These are phyloP conservation scores for Tolypocladium amazonense DNA, from an alignment of 2,329 filamentous ascomycete genomes.

Conservation along the genomic window DNA sequence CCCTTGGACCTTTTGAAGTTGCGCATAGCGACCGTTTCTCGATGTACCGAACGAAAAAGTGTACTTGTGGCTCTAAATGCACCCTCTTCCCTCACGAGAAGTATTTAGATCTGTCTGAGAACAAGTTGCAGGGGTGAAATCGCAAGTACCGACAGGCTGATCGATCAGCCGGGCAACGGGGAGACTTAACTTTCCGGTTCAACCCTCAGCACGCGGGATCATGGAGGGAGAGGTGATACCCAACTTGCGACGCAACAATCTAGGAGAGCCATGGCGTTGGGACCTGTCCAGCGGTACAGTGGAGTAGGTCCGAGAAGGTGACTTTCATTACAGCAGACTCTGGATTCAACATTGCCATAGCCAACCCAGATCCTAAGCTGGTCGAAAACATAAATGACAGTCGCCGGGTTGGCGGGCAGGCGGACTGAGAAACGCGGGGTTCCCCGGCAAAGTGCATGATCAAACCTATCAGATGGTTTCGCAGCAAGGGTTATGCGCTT, in stretches of 20 bases:
- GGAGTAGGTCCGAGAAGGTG: neutral
- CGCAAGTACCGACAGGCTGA: too few species aligned
- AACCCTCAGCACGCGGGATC: neutral
- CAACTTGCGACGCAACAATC: too few species aligned
- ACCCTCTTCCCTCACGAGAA: neutral
- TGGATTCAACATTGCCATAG: too few species aligned
- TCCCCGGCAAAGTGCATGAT: neutral
- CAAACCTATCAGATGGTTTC: neutral
- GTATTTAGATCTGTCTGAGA: too few species aligned
- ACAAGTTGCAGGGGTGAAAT: neutral
- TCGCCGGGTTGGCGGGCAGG: neutral
- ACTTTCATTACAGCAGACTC: neutral
- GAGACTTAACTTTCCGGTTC: neutral
- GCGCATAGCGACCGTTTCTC: neutral
- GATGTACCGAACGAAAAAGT: neutral
- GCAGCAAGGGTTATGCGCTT: neutral
- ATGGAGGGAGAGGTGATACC: neutral
- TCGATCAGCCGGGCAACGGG: neutral
- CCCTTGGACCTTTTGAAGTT: neutral
- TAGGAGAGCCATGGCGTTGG: neutral
- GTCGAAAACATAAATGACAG: neutral
- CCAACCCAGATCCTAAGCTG: too few species aligned
- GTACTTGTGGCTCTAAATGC: neutral
- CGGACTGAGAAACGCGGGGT: neutral
- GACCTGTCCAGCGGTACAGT: neutral